Percentiles rank a stretch among this genome's conserved stretches.
These are phyloP conservation scores for Leishmania martiniquensis DNA, from an alignment of 208 protist genomes.

Conservation along the genomic window DNA sequence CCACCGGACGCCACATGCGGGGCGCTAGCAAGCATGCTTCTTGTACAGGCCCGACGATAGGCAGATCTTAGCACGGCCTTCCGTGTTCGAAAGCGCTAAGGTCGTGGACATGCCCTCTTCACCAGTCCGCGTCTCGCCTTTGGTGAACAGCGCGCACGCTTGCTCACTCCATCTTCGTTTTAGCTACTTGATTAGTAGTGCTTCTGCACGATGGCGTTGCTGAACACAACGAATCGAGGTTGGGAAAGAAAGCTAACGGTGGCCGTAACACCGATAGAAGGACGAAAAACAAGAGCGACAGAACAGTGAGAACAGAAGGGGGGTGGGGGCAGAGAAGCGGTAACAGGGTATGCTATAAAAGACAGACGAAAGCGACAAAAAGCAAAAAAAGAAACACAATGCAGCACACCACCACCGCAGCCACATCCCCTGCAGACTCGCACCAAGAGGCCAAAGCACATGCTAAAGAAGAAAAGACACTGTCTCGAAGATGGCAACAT, in stretches of 20 bases:
- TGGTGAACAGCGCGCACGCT: not conserved
- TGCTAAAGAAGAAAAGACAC: not conserved
- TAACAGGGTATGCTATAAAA: slow-evolving; percentile 2
- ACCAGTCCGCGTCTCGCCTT: not conserved
- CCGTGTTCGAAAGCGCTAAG: not conserved
- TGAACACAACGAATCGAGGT: not conserved
- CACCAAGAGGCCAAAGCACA: not conserved
- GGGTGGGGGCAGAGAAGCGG: no score
- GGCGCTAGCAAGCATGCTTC: not conserved
- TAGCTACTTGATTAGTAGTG: not conserved
- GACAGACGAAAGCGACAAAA: not conserved
- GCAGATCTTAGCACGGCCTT: not conserved
- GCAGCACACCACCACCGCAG: not conserved
- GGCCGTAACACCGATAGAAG: no score
- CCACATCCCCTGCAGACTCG: not conserved
- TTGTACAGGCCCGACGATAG: not conserved
- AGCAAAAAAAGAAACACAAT: slow-evolving; percentile 4
- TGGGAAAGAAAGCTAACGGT: no score
- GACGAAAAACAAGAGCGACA: not conserved
- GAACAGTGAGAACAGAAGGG: not conserved
- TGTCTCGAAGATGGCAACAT: not conserved
- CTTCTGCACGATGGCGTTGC: not conserved
- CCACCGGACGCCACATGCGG: not conserved
- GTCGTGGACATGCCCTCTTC: not conserved
- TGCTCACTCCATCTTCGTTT: not conserved